Conservation (phyloP, 2,329 filamentous ascomycete species). For the Fusarium marasasianum region DNA sequence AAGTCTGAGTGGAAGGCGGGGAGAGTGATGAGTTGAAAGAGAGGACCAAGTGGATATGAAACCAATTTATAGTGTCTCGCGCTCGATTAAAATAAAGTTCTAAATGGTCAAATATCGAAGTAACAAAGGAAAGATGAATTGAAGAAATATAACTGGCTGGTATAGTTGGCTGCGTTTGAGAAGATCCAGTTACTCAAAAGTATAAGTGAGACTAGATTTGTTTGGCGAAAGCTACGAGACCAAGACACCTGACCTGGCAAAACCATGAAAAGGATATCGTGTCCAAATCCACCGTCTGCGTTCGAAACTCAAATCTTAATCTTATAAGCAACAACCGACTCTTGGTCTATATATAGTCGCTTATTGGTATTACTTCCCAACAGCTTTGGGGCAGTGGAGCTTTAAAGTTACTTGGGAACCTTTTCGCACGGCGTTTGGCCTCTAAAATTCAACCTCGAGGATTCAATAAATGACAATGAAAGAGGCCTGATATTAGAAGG, state of each 20-base stretch:
- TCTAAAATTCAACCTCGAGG: accelerated
- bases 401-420: not conserved
- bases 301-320: not conserved
- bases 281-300: not conserved
- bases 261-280: not conserved
- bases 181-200: not conserved
- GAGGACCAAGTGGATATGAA: accelerated
- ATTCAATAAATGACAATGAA: too few relatives aligned
- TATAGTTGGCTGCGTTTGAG: accelerated
- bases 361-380: not conserved
- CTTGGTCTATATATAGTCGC: too few relatives aligned
- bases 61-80: accelerated
- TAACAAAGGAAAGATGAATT: accelerated
- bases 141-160: not conserved
- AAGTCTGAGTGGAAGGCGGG: accelerated
- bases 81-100: too few relatives aligned
- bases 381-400: too few relatives aligned
- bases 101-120: not conserved
- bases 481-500: not conserved
- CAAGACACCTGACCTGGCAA: accelerated
- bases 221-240: too few relatives aligned
- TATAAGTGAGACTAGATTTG: not conserved
- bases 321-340: not conserved
- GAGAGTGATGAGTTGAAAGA: not conserved
- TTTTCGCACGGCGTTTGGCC: not conserved